Conservation (phyloP, 2,329 filamentous ascomycete genomes). For the Paraphaeosphaeria sporulosa region DNA sequence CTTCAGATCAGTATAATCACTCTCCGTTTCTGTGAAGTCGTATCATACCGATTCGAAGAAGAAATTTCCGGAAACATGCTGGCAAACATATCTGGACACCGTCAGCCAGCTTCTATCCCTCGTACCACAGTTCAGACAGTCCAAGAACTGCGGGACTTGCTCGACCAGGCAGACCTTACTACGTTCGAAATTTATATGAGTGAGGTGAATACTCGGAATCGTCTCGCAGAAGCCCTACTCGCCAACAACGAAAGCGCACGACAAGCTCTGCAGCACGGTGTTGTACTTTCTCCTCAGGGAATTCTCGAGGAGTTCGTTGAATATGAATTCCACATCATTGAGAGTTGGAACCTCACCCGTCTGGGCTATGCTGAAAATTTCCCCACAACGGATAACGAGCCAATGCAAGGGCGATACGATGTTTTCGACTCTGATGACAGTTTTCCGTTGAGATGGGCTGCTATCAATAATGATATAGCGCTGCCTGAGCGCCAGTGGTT, state of each 20-base stretch:
- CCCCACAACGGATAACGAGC: not conserved
- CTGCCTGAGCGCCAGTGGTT: not conserved
- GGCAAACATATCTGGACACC: not conserved
- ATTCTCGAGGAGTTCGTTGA: not conserved
- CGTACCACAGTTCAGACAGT: not conserved
- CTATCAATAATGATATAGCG: not conserved
- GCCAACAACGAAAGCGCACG: not conserved
- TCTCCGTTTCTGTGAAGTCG: not conserved
- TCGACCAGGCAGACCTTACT: not conserved
- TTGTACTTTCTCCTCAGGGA: not conserved
- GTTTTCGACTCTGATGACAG: not conserved
- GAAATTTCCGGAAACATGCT: not conserved
- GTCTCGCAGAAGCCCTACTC: too few species aligned
- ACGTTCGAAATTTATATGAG: not conserved
- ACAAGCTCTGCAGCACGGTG: not conserved
- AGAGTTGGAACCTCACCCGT: not conserved
- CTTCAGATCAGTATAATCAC: not conserved
- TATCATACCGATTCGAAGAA: not conserved
- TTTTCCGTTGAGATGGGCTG: not conserved
- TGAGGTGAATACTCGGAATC: too few species aligned
- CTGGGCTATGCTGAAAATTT: not conserved
- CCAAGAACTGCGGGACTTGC: not conserved
- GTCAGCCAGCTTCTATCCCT: not conserved
- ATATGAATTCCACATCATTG: not conserved
- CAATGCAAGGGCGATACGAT: not conserved